Evolutionary conservation across 148 eudicot genomes (phyloP).

Genomic region (Bassia scoparia): DNA sequence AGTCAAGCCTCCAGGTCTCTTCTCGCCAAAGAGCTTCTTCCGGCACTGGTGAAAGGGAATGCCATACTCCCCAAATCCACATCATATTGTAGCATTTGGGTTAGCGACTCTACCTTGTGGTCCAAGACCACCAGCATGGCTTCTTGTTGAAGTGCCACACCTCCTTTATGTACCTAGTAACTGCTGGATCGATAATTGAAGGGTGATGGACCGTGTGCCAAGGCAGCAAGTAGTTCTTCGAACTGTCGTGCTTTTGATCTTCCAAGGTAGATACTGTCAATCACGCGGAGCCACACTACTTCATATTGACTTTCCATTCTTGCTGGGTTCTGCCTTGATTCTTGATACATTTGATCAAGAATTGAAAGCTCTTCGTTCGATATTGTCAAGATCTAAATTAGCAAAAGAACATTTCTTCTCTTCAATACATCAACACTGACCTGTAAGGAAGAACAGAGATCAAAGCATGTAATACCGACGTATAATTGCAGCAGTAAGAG

Average conservation of each 20-base stretch:
- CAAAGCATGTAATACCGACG: background rate
- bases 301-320: slow-evolving; percentile 58
- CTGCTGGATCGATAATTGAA: slow-evolving; percentile 53
- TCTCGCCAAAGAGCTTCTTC: slow-evolving; percentile 60
- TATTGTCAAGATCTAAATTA: slow-evolving; percentile 58
- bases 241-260: slow-evolving; percentile 39
- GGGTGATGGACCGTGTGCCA: slow-evolving; percentile 66
- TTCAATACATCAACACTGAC: slow-evolving; percentile 44
- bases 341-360: slow-evolving; percentile 59
- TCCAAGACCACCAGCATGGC: slow-evolving; percentile 66
- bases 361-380: slow-evolving; percentile 56
- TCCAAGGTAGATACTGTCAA: slow-evolving; percentile 40
- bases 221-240: slow-evolving; percentile 45
- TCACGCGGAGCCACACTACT: slow-evolving; percentile 72
- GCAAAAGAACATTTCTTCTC: slow-evolving; percentile 54
- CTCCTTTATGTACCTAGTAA: slow-evolving; percentile 52
- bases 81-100: slow-evolving; percentile 61
- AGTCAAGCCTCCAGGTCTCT: slow-evolving; percentile 58
- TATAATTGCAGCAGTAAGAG: too few species aligned
- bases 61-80: slow-evolving; percentile 84
- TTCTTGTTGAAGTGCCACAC: slow-evolving; percentile 60
- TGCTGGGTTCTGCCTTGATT: slow-evolving; percentile 41
- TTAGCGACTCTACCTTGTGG: slow-evolving; percentile 58
- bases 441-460: slow-evolving; percentile 28
- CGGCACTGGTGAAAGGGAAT: slow-evolving; percentile 57